Evolutionary conservation across 129 eudicot species (phyloP).

Genomic region (Mikania micrantha): DNA sequence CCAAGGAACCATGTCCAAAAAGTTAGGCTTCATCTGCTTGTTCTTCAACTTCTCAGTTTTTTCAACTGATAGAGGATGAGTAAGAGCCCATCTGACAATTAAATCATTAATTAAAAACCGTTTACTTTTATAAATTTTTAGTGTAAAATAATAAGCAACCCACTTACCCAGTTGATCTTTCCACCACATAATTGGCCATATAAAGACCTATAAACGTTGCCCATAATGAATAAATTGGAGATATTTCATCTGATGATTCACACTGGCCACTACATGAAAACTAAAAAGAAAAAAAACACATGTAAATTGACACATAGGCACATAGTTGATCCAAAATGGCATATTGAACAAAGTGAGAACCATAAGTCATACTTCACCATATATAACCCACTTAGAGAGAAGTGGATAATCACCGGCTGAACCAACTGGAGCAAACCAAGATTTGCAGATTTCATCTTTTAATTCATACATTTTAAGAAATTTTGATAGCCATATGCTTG

Average conservation of each 20-base stretch:
- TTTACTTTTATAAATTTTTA: neutral
- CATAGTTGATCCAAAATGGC: slow-evolving; percentile 8
- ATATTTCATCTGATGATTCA: slow-evolving; percentile 84
- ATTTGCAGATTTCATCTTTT: slow-evolving; percentile 84
- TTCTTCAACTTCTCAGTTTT: slow-evolving; percentile 80
- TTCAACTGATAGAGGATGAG: slow-evolving; percentile 83
- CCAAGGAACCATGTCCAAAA: slow-evolving; percentile 99
- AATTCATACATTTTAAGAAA: slow-evolving; percentile 71
- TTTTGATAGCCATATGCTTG: slow-evolving; percentile 69
- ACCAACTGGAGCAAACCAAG: slow-evolving; percentile 99
- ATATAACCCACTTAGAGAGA: slow-evolving; percentile 95
- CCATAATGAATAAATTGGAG: slow-evolving; percentile 98
- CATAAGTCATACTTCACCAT: slow-evolving; percentile 76
- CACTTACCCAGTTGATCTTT: slow-evolving; percentile 93
- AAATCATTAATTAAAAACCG: neutral
- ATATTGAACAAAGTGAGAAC: neutral
- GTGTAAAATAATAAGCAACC: neutral
- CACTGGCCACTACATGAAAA: slow-evolving; percentile 79
- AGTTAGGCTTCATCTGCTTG: slow-evolving; percentile 87
- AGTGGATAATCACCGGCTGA: slow-evolving; percentile 92
- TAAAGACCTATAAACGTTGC: slow-evolving; percentile 97
- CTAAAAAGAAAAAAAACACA: slow-evolving; percentile 30
- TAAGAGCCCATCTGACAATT: slow-evolving; percentile 90
- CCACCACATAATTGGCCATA: slow-evolving; percentile 95
- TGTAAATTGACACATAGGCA: neutral